phyloP scores from a whole-genome alignment of 2,329 filamentous ascomycete genomes.

The Colletotrichum sp. region DNA sequence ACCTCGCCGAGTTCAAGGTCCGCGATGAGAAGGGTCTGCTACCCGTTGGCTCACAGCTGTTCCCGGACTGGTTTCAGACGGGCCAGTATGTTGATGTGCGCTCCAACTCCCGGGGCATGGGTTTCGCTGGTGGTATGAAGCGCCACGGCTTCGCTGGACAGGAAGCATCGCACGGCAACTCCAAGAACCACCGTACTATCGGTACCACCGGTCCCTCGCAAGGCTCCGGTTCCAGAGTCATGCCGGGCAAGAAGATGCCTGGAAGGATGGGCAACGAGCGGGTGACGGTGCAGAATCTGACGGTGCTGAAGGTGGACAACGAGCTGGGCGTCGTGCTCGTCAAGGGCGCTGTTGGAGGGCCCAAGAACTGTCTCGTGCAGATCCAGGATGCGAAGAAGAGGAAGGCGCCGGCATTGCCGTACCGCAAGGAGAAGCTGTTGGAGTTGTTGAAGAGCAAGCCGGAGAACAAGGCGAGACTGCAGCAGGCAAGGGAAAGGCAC shows the following conservation, averaged over 20 bases:
- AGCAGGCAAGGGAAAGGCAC: conserved; percentile 55
- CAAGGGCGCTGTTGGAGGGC: conserved; percentile 84
- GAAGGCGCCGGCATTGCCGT: conserved; percentile 55
- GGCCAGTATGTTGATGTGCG: conserved; percentile 91
- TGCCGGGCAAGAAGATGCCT: conserved; percentile 97
- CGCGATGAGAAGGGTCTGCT: conserved; percentile 74
- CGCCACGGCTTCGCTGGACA: conserved; percentile 89
- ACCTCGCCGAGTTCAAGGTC: conserved; percentile 88
- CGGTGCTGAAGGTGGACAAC: conserved; percentile 85
- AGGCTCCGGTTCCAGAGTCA: conserved; percentile 88
- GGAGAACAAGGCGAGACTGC: conserved; percentile 48
- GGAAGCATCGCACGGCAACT: conserved; percentile 92
- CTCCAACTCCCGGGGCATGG: conserved; percentile 82
- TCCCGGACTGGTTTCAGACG: conserved; percentile 88
- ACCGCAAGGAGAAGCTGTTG: conserved; percentile 50
- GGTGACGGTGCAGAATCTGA: conserved; percentile 90
- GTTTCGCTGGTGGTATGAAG: conserved; percentile 98
- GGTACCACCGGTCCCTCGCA: conserved; percentile 90
- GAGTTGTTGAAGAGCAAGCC: conserved; percentile 52
- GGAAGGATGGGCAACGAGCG: conserved; percentile 92
- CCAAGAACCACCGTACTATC: conserved; percentile 89
- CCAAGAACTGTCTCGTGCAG: conserved; percentile 83
- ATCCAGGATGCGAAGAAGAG: conserved; percentile 94
- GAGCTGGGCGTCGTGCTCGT: conserved; percentile 89
- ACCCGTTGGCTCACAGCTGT: conserved; percentile 75